Percentiles rank a stretch among this genome's conserved stretches.
Conservation (phyloP, 1,284 basidiomycete species). For the Trichosporon sp. region DNA sequence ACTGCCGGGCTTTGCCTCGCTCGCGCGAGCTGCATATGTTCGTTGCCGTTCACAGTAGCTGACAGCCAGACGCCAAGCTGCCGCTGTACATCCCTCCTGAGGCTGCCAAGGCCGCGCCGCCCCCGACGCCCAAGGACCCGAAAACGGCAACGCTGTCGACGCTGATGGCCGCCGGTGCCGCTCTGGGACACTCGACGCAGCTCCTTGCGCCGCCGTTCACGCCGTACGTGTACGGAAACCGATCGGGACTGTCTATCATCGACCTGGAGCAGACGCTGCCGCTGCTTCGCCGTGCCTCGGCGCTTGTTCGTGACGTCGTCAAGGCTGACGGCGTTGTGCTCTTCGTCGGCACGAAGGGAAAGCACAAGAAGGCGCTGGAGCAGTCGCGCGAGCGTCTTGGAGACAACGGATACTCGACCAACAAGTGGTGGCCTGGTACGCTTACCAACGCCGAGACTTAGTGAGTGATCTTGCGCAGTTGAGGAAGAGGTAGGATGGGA, state of each 20-base stretch:
- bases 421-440: conserved; percentile 89
- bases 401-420: conserved; percentile 68
- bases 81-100: conserved; percentile 26
- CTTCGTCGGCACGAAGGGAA: conserved; percentile 80
- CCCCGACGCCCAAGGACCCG: conserved; percentile 12
- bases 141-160: conserved; percentile 62
- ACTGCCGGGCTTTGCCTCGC: no score
- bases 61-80: conserved; percentile 9
- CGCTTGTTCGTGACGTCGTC: conserved; percentile 75
- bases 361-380: conserved; percentile 67
- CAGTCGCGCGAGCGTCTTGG: conserved; percentile 76
- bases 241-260: conserved; percentile 86
- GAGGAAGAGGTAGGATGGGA: no score
- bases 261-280: conserved; percentile 92
- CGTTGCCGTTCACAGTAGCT: no score
- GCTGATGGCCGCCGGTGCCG: conserved; percentile 85
- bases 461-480: conserved; percentile 29
- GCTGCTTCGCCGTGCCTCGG: conserved; percentile 80
- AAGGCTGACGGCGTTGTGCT: conserved; percentile 78
- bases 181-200: conserved; percentile 80
- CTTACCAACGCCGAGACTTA: conserved; percentile 82
- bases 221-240: conserved; percentile 90
- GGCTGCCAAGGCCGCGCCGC: not conserved
- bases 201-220: conserved; percentile 81
- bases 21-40: no score